Evolutionary conservation across 2,329 filamentous ascomycete genomes (phyloP), one percentile per base, ranked within the genome.

Genomic region (Trichoderma sp.): DNA sequence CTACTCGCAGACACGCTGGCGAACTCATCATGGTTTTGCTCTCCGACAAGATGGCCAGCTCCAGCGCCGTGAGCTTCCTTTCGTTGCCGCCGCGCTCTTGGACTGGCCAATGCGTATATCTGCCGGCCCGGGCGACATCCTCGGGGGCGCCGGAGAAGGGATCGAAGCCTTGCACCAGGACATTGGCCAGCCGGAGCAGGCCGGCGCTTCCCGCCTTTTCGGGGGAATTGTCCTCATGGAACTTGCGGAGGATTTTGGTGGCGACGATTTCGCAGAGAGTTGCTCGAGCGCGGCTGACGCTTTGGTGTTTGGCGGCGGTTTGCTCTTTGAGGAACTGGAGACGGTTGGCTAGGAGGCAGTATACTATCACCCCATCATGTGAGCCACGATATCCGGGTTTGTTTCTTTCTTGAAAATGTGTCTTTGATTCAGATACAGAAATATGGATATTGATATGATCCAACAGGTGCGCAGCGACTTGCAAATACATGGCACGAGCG

Each of bases 41-140:
- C 78, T 93, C 90, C 0, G 90, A 91, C 0, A 93, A 85, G 71
- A 93, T 92, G 43, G 90, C 91, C 34, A 93, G 86, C 78, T 93
- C 91, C 4, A 93, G 83, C 2, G 91, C 90, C 3, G 90, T 92
- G 36, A 92, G 80, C 78, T 90, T 90, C 69, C 88, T 78, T 75
- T 85, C 84, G 57, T 82, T 79, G 28, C 82, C 82, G 64, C 79
- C 77, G 74, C 81, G 76, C 17, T 81, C 78, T 64, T 82, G 80
- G 2, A 82, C 76, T 0, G 81, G 80, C 81, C 82, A 83, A 66
- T 83, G 82, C 4, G 79, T 76, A 7, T 79, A 78, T 12, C 82
- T 79, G 8, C 85, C 85, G 58, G 86, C 83, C 13, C 84, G 83
- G 47, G 85, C 82, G 28, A 92, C 85, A 32, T 90, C 85, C 1